A percentile compares a stretch with the other conserved stretches of the same genome.
Evolutionary conservation across 148 eudicot genomes (phyloP).

Genomic region (Diospyros kaki): DNA sequence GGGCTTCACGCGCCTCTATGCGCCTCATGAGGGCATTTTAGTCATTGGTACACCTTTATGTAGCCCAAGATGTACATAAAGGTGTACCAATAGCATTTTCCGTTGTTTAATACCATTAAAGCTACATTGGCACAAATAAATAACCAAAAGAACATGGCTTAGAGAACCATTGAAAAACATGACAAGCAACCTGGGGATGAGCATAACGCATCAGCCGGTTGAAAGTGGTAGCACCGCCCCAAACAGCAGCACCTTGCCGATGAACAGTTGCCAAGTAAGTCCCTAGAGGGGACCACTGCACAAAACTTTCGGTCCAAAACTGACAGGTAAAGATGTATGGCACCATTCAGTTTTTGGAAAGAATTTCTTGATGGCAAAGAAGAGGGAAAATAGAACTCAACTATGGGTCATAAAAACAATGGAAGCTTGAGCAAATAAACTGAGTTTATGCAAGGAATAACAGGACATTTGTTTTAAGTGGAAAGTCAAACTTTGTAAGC

Average conservation of each 20-base stretch:
- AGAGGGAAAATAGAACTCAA: no score
- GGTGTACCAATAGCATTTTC: no score
- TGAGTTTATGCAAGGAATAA: no score
- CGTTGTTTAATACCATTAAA: constrained; percentile 7
- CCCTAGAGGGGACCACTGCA: constrained; percentile 92
- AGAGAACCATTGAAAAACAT: not conserved
- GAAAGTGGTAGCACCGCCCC: constrained; percentile 80
- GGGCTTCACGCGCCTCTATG: no score
- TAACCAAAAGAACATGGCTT: not conserved
- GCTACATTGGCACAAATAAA: not conserved
- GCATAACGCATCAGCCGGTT: constrained; percentile 67
- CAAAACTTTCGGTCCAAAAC: constrained; percentile 83
- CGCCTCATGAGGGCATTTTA: no score
- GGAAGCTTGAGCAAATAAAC: not conserved
- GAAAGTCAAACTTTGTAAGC: not conserved
- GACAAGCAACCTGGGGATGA: constrained; percentile 51
- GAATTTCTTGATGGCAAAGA: not conserved
- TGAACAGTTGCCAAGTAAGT: constrained; percentile 89
- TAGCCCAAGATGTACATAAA: no score
- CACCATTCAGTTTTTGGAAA: not conserved
- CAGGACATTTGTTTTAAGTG: no score
- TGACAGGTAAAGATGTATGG: constrained; percentile 11
- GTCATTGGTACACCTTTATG: no score
- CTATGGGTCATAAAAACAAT: not conserved
- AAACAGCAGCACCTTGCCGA: constrained; percentile 83